Conservation (phyloP, 2,329 filamentous ascomycete genomes). For the Penicillium sp. region DNA sequence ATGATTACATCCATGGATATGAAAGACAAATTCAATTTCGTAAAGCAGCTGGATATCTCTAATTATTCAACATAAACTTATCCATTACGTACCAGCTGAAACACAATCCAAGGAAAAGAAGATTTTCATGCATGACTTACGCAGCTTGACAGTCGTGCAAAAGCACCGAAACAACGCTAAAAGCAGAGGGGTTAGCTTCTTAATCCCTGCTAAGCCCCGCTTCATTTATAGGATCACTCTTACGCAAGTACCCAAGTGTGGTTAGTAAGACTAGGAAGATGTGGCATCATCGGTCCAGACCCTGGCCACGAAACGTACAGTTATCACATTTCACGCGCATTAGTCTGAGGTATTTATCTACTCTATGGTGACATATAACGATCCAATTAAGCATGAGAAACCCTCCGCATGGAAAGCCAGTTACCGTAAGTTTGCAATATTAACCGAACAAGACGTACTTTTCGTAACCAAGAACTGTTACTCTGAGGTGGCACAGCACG, state of each 20-base stretch:
- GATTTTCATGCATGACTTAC: neutral
- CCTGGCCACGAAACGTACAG: neutral
- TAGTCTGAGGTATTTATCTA: neutral
- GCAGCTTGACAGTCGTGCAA: neutral
- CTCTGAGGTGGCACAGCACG: neutral
- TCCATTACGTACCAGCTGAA: neutral
- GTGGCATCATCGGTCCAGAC: too few species aligned
- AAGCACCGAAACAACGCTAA: neutral
- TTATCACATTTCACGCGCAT: neutral
- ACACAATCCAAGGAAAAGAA: neutral
- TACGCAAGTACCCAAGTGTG: too few species aligned
- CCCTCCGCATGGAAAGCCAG: neutral
- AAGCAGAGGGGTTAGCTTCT: too few species aligned
- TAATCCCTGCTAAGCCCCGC: too few species aligned
- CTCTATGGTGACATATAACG: neutral
- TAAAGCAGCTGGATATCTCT: neutral
- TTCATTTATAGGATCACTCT: too few species aligned
- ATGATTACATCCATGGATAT: too few species aligned
- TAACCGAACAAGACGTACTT: neutral
- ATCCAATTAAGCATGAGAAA: neutral
- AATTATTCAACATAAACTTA: neutral
- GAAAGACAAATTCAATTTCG: neutral
- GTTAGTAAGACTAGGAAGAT: too few species aligned
- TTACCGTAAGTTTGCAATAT: neutral
- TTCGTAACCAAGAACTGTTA: neutral